These are phyloP conservation scores for Cenchrus fungigraminus DNA, from an alignment of 176 grass and related monocot genomes.

Conservation along the genomic window DNA sequence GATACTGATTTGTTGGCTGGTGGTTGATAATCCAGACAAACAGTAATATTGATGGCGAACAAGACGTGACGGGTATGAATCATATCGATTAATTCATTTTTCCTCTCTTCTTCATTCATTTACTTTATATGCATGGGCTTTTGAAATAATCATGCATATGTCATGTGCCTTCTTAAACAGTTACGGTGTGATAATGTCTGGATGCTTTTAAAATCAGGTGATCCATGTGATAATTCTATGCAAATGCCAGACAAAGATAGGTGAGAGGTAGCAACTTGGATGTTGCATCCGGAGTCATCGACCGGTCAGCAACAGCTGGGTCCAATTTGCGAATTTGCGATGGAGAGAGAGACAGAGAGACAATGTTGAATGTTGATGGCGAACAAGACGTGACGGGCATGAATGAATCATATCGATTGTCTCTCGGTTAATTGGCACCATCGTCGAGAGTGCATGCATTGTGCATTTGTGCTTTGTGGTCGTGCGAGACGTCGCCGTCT, in stretches of 20 bases:
- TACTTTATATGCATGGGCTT: no score
- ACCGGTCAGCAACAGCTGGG: background rate
- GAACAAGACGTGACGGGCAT: background rate
- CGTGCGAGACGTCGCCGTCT: slow-evolving; percentile 30
- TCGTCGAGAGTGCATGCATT: background rate
- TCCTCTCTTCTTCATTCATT: no score
- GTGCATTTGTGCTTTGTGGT: background rate
- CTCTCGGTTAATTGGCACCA: background rate
- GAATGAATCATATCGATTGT: background rate
- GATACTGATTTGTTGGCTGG: no score
- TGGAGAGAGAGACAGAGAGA: background rate
- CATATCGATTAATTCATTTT: no score
- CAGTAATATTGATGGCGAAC: no score
- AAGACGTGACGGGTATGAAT: no score
- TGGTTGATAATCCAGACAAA: no score
- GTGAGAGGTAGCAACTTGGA: background rate
- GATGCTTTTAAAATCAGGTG: background rate
- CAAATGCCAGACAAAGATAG: background rate
- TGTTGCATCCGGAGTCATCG: background rate
- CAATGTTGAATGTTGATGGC: background rate
- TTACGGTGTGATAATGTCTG: background rate
- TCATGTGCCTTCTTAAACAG: background rate
- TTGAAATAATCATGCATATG: no score
- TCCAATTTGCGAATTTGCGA: background rate
- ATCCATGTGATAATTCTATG: background rate